Base-by-base conservation (phyloP, 352 stramenopile species). In the Globisporangium takayamanum region DNA sequence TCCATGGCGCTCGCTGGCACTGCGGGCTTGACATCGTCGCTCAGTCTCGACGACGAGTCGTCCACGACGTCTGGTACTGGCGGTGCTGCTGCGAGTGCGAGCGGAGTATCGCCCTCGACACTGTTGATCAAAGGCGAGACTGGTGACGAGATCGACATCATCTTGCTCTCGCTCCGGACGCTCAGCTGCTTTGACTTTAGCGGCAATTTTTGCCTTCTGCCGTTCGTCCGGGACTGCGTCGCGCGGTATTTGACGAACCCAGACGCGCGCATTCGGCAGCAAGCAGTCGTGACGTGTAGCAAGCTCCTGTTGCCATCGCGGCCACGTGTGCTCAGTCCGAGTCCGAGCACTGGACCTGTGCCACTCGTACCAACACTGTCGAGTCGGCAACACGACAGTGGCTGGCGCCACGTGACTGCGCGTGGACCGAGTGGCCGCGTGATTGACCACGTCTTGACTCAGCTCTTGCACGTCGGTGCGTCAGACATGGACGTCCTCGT, bases 201-300 rank as follows among this genome's bases (percentile, higher is more conserved):
- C 53, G 83, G 88, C 14, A 92, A 80, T n/a, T 94, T 98, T 50
- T 96, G 89, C 52, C 68, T 99, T 7, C 67, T 99, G 45, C 95
- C 96, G 8, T 98, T 99, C 72, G 88, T 98, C 15, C 81, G 92
- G 20, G 89, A 99, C 64, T 96, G 97, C 33, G 93, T 98, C 39
- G 73, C 88, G 1, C 63, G 89, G 37, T 99, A 98, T 63, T 70
- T 99, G 33, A 87, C 81, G 36, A 94, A 98, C 59, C 74, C 83
- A 6, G 91, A 96, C 30, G 74, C 74, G 20, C 80, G 87, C 42
- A 91, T 99, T 41, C 78, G 96, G 15, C 87, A 96, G 57, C 92
- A 98, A 70, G 85, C 87, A 2, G 85, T 94, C 3, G 70, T 92
- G 39, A 93, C 85, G 0, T 94, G 85, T 57, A 88, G 74, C 47